Base-by-base conservation (phyloP, 1,139 yeast genomes). In the Hyphopichia pseudoburtonii region DNA sequence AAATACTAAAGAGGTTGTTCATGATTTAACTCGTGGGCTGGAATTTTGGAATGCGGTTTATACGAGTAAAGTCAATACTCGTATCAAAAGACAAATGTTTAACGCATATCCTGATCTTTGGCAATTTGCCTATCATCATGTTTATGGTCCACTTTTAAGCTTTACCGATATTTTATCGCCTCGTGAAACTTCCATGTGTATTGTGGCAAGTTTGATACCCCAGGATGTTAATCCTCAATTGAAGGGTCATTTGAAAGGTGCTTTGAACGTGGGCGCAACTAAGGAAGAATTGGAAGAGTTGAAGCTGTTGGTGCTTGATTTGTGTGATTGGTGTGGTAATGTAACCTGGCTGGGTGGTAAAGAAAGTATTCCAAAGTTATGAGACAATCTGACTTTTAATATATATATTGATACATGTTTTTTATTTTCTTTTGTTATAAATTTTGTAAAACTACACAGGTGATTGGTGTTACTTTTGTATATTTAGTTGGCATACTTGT, bases 171-270 rank as follows among this genome's bases (percentile, higher is more conserved):
- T 87, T 2, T 64, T 89, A 28, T 59, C 72, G 9, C 82, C 86
- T 1, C 72, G 69, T 44, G 96, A 88, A 45, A 84, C 96, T 0
- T 81, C 92, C 28, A 58, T 87, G 49, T 83, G 88, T 32, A 80
- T 89, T 4, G 78, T 89, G 22, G 84, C 95, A 1, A 75, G 90
- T 43, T 71, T 90, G 50, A 82, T 89, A 11, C 97, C 97, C 0
- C 96, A 87, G 56, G 95, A 89, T 57, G 96, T 89, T n/a, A 87
- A 86, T 48, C 96, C 96, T 0, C 96, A 89, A 54, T 70, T 89
- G 46, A 87, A 87, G 61, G 97, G 97, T 0, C 97, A 89, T 56
- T 70, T 89, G 44, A 78, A 74, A 53, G 97, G 97, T 0, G 96
- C 96, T 0, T 42, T 82, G 37, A 88, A 88, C 52, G 77, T 82